phyloP scores from a whole-genome alignment of 345 rosid species.

The Euphorbia tirucalli region DNA sequence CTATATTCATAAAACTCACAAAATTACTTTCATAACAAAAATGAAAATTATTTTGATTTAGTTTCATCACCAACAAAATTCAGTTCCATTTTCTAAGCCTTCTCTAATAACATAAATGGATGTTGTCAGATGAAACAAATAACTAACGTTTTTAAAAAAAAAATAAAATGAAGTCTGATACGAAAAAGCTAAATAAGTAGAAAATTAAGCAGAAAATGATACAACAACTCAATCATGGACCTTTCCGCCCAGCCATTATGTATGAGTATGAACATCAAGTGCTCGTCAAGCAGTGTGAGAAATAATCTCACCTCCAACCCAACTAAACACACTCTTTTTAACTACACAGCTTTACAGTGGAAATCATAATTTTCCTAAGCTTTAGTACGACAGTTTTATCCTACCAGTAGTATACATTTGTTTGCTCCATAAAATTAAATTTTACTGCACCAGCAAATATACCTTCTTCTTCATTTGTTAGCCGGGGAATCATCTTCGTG shows the following conservation, averaged over 20 bases:
- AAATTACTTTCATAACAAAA: no score
- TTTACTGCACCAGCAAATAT: conserved; percentile 9
- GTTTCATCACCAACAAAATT: no score
- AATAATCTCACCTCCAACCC: conserved; percentile 33
- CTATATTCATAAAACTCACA: no score
- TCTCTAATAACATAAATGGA: no score
- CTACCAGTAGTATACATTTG: neutral
- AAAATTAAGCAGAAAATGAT: conserved; percentile 2
- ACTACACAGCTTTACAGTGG: conserved; percentile 48
- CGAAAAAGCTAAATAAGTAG: neutral
- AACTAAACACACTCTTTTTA: conserved; percentile 22
- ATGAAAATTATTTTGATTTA: no score
- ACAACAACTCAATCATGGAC: conserved; percentile 28
- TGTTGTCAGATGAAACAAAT: no score
- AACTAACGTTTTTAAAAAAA: no score
- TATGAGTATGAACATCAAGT: conserved; percentile 34
- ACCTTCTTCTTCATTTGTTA: no score
- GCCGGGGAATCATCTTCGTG: no score
- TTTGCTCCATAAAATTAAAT: conserved; percentile 7
- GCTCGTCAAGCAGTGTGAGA: conserved; percentile 25
- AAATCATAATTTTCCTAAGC: conserved; percentile 18
- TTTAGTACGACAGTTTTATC: neutral
- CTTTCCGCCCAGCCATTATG: conserved; percentile 15
- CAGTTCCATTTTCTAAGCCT: no score
- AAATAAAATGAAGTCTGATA: no score